Evolutionary conservation across 2,329 filamentous ascomycete genomes (phyloP).

Genomic region (Claviceps sp.): DNA sequence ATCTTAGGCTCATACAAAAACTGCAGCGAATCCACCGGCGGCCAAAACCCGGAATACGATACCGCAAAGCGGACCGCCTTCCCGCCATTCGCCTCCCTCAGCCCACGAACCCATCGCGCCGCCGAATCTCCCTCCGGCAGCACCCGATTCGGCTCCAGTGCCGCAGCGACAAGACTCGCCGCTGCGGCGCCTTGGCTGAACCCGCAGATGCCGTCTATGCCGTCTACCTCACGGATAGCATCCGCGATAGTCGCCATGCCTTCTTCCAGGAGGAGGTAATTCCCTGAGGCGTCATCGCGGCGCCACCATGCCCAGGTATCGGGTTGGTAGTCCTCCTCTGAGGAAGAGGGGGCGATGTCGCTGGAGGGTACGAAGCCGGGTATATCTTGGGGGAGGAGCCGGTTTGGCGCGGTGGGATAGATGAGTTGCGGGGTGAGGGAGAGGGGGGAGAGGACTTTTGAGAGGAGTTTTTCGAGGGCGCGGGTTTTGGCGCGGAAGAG

Average conservation of each 20-base stretch:
- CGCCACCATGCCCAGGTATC: slow-evolving; percentile 78
- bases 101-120: slow-evolving; percentile 27
- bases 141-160: slow-evolving; percentile 43
- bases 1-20: slow-evolving; percentile 62
- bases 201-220: slow-evolving; percentile 66
- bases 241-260: slow-evolving; percentile 52
- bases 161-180: slow-evolving; percentile 56
- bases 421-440: slow-evolving; percentile 40
- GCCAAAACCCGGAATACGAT: slow-evolving; percentile 64
- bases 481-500: slow-evolving; percentile 82
- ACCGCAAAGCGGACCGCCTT: slow-evolving; percentile 54
- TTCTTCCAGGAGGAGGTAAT: slow-evolving; percentile 56
- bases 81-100: slow-evolving; percentile 36
- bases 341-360: slow-evolving; percentile 24
- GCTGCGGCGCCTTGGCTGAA: slow-evolving; percentile 71
- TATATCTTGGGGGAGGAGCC: slow-evolving; percentile 50
- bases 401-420: slow-evolving; percentile 58
- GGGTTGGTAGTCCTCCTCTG: slow-evolving; percentile 33
- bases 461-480: slow-evolving; percentile 67
- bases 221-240: slow-evolving; percentile 47
- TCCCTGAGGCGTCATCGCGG: slow-evolving; percentile 47
- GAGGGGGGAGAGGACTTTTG: slow-evolving; percentile 55
- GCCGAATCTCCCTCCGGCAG: slow-evolving; percentile 12
- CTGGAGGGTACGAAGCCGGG: slow-evolving; percentile 47
- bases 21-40: slow-evolving; percentile 45